phyloP scores from a whole-genome alignment of 1,284 basidiomycete species.

The Cutaneotrichosporon sp. region DNA sequence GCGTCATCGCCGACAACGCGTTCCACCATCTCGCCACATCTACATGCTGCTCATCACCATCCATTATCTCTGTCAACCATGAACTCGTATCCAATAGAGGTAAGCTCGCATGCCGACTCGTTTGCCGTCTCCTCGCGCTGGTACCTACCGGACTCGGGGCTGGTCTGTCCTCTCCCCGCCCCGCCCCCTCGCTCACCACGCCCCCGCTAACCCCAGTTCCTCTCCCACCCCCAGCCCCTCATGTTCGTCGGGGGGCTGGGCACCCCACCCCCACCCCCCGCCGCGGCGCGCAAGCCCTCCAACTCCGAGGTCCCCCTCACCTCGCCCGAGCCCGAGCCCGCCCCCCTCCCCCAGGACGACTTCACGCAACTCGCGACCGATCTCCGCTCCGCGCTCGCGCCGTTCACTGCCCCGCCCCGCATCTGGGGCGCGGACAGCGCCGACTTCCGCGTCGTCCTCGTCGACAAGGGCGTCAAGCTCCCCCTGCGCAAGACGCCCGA shows the following conservation, averaged over 20 bases:
- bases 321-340: constrained; percentile 8
- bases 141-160: too few relatives aligned
- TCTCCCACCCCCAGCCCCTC: constrained; percentile 80
- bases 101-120: too few relatives aligned
- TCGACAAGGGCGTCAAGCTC: constrained; percentile 78
- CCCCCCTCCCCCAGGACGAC: constrained; percentile 25
- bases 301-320: constrained; percentile 4
- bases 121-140: background rate
- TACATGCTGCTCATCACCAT: background rate
- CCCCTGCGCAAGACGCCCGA: constrained; percentile 74
- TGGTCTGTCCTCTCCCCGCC: too few relatives aligned
- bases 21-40: too few relatives aligned
- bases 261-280: background rate
- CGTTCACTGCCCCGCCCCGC: constrained; percentile 59
- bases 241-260: constrained; percentile 89
- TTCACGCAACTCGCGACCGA: constrained; percentile 63
- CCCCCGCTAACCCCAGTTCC: constrained; percentile 51
- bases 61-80: constrained; percentile 54
- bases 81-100: constrained; percentile 86
- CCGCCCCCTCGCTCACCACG: background rate
- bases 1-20: background rate
- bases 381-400: constrained; percentile 62
- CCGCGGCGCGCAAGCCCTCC: background rate
- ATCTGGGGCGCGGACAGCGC: constrained; percentile 56
- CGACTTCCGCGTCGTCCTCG: constrained; percentile 75